phyloP scores from a whole-genome alignment of 75 land plant genomes.

The Isoetes taiwanensis region DNA sequence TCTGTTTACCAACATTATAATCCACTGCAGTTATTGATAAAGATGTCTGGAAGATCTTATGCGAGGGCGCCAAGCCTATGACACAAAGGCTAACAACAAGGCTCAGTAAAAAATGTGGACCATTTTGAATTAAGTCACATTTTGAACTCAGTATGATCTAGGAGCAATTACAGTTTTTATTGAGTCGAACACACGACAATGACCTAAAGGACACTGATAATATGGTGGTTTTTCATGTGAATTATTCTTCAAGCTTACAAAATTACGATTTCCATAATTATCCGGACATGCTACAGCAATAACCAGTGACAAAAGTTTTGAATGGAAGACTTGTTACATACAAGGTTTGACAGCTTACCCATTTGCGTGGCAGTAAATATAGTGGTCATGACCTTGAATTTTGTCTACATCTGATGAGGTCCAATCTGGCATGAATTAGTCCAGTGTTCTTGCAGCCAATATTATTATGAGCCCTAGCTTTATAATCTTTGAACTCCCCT shows the following conservation, averaged over 20 bases:
- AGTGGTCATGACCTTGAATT: slow-evolving; percentile 84
- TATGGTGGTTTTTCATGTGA: too few species aligned
- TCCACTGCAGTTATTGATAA: slow-evolving; percentile 53
- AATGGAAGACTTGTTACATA: not conserved
- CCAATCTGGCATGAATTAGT: too few species aligned
- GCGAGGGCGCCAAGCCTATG: slow-evolving; percentile 76
- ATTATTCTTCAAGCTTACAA: too few species aligned
- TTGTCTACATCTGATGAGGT: slow-evolving; percentile 78
- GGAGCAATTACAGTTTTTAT: not conserved
- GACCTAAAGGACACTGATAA: not conserved
- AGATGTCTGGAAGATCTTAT: slow-evolving; percentile 46
- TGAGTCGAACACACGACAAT: not conserved
- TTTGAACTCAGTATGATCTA: not conserved
- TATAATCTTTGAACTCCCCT: too few species aligned
- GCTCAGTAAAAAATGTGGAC: not conserved
- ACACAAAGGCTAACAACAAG: slow-evolving; percentile 55
- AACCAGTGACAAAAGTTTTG: not conserved
- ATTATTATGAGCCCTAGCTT: too few species aligned
- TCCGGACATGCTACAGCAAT: not conserved
- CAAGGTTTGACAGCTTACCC: slow-evolving; percentile 35
- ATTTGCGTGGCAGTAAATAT: slow-evolving; percentile 80
- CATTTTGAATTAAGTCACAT: not conserved
- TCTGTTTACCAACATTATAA: slow-evolving; percentile 89
- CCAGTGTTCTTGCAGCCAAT: too few species aligned
- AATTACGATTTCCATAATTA: not conserved